Evolutionary conservation across 2,329 filamentous ascomycete species (phyloP), one percentile per base, ranked within the genome.

Genomic region (Metarhizium sp.): DNA sequence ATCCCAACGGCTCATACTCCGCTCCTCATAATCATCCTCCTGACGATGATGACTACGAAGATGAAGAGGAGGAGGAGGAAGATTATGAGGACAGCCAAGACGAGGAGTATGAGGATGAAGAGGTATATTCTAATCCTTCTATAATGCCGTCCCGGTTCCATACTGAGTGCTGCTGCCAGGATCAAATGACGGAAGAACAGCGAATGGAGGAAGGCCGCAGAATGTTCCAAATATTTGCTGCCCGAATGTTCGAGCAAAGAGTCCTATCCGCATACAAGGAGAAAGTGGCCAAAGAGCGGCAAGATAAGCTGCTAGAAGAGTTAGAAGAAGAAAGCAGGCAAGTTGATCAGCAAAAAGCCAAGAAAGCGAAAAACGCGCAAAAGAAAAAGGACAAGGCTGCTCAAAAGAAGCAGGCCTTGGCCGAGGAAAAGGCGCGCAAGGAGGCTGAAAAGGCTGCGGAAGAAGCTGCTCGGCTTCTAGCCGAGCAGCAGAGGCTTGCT

Each of bases 191-290:
- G 52, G 92, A 97, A 76, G 90, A 96, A 74, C 92, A 97, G 76
- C 88, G 94, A 59, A 97, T 99, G 94, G 92, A 97, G 70, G 94
- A 99, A 77, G 94, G 94, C 58, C 85, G 94, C 55, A 82, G 92
- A 63, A 99, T 99, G 94, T 99, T 99, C 69, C 94, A 99, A 71
- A 97, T 99, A 70, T 99, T 99, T 71, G 94, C 94, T 58, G 94
- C 94, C 56, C 86, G 94, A 60, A 99, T 99, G 94, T 99, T 99
- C 71, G 94, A 99, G 74, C 94, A 99, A 71, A 82, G 94, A 60
- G 94, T 99, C 25, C 79, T 99, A 57, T 92, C 89, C 46, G 94
- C 94, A n/a, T 99, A 99, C 73, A 88, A 91, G 70, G 92, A 97
- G 74, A 96, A 96, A 70, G 92, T 99, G 3, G 90, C 94, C 18